Evolutionary conservation across 2,329 filamentous ascomycete genomes (phyloP).

Genomic region (Escovopsis weberi): DNA sequence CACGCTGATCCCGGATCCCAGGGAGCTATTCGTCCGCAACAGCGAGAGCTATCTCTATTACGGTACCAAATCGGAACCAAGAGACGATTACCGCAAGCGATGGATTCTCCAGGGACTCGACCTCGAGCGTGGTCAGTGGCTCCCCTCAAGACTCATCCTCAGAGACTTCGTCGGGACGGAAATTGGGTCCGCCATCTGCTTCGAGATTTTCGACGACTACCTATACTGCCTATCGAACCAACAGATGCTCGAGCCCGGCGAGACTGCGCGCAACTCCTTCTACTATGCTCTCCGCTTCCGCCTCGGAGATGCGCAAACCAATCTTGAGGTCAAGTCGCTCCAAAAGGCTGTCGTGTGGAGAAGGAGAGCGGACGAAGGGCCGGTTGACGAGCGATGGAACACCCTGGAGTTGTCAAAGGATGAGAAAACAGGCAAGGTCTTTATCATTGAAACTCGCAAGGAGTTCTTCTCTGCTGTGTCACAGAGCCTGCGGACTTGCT

Average conservation of each 20-base stretch:
- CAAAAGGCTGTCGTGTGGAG: constrained; percentile 37
- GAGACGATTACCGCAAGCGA: constrained; percentile 39
- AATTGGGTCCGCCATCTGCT: constrained; percentile 53
- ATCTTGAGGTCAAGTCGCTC: constrained; percentile 26
- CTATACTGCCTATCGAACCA: constrained; percentile 60
- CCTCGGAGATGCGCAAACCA: constrained; percentile 21
- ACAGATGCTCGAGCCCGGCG: constrained; percentile 44
- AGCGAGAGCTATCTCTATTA: constrained; percentile 47
- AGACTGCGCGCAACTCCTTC: constrained; percentile 52
- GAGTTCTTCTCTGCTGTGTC: constrained; percentile 46
- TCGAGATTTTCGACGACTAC: constrained; percentile 50
- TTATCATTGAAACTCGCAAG: constrained; percentile 52
- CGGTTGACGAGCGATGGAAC: constrained; percentile 62
- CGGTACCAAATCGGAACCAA: constrained; percentile 44
- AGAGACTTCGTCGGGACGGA: constrained; percentile 47
- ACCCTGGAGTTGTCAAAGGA: constrained; percentile 47
- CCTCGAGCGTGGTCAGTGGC: constrained; percentile 25
- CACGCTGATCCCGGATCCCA: constrained; percentile 27
- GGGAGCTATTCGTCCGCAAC: constrained; percentile 54
- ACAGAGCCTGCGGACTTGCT: constrained; percentile 49
- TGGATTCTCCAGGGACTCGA: constrained; percentile 47
- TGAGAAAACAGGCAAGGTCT: constrained; percentile 40
- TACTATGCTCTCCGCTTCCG: constrained; percentile 54
- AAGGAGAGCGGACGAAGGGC: constrained; percentile 52
- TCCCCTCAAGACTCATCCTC: constrained; percentile 33